Evolutionary conservation across 371 early-diverging fungal species (phyloP).

Genomic region (Cladochytrium tenue): DNA sequence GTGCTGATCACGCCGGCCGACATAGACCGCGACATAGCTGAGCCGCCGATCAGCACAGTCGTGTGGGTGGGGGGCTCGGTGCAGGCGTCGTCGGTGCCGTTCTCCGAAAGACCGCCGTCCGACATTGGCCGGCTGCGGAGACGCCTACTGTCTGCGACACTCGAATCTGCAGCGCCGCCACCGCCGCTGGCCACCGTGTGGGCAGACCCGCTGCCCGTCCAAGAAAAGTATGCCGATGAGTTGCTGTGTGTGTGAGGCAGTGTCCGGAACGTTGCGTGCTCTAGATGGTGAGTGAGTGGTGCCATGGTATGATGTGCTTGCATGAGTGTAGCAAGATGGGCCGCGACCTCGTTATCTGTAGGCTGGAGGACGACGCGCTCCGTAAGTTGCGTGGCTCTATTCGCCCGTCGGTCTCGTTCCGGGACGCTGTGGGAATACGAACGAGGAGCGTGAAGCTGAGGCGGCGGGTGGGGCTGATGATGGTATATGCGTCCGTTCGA

Average conservation of each 20-base stretch:
- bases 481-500: too few relatives aligned
- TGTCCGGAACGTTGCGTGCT: slow-evolving; percentile 77
- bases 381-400: slow-evolving; percentile 8
- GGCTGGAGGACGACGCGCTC: slow-evolving; percentile 33
- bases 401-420: neutral
- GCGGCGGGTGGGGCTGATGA: too few relatives aligned
- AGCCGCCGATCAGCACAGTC: neutral
- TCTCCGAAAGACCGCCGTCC: neutral
- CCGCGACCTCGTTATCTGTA: slow-evolving; percentile 73
- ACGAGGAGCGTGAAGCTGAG: too few relatives aligned
- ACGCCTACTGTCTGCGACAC: too few relatives aligned
- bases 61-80: neutral
- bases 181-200: neutral
- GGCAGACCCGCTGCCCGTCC: neutral
- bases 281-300: slow-evolving; percentile 72
- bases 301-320: slow-evolving; percentile 81
- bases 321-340: slow-evolving; percentile 79
- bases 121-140: neutral
- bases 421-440: too few relatives aligned
- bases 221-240: neutral
- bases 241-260: slow-evolving; percentile 9
- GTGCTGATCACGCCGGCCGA: neutral
- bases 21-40: neutral
- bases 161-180: neutral
- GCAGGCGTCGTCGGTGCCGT: neutral